Evolutionary conservation across 1,139 yeast genomes (phyloP).

Genomic region (Blastobotrys serpentis): DNA sequence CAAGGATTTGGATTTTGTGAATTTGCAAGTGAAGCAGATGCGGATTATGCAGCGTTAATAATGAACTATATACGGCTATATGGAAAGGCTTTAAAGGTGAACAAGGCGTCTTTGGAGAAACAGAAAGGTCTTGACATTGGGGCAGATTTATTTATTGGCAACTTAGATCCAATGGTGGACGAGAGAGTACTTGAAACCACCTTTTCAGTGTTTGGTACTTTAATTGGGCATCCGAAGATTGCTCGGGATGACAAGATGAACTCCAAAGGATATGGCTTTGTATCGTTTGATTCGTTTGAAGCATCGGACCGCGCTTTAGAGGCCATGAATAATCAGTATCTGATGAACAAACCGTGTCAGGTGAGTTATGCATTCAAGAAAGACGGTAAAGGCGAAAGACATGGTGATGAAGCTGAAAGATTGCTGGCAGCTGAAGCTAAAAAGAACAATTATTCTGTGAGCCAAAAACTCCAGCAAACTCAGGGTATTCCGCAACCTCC

Average conservation of each 20-base stretch:
- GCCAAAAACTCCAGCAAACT: not conserved
- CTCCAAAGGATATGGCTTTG: conserved; percentile 65
- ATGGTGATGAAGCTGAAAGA: conserved; percentile 82
- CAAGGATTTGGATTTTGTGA: conserved; percentile 92
- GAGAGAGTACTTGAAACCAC: conserved; percentile 57
- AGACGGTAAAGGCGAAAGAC: conserved; percentile 55
- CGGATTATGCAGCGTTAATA: conserved; percentile 65
- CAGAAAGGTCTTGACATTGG: conserved; percentile 53
- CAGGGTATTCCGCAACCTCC: not conserved
- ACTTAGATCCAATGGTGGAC: conserved; percentile 69
- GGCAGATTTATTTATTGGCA: conserved; percentile 73
- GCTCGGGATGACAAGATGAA: conserved; percentile 53
- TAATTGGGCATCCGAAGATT: conserved; percentile 53
- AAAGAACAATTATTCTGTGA: conserved; percentile 33
- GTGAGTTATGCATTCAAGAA: conserved; percentile 75
- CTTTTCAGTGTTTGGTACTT: conserved; percentile 67
- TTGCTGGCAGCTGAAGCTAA: conserved; percentile 66
- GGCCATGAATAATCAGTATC: conserved; percentile 63
- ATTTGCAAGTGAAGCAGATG: conserved; percentile 58
- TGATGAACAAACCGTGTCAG: conserved; percentile 63
- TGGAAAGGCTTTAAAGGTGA: conserved; percentile 63
- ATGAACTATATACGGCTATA: conserved; percentile 63
- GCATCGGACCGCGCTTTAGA: conserved; percentile 71
- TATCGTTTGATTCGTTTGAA: conserved; percentile 60
- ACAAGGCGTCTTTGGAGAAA: conserved; percentile 46